Evolutionary conservation across 1,139 yeast species (phyloP), one percentile per base, ranked within the genome.

Genomic region (Yarrowia galli): DNA sequence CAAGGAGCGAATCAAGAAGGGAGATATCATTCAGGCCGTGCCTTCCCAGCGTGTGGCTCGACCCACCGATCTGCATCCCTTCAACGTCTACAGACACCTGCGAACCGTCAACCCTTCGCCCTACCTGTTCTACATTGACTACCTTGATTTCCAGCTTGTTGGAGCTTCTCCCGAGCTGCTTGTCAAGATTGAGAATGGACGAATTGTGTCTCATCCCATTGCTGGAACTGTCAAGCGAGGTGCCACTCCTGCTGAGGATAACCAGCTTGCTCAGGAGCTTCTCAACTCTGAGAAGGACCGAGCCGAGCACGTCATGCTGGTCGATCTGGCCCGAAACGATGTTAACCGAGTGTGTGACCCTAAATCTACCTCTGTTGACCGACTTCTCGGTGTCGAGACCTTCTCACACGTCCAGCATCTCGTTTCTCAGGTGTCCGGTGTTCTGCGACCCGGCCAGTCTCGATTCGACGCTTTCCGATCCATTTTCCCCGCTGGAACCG

Each of bases 401-500:
- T 95, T 95, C 76, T 89, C 97, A n/a, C 99, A 95, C 77, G 99
- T 95, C 49, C 93, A 93, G 89, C 99, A 95, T 79, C 82, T 95
- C 74, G 97, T 93, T 4, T 91, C 97, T 2, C 96, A 95, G 78
- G 98, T 95, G 18, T 89, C 96, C 71, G 99, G 99, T 32, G 92
- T 89, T 2, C 82, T 95, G 73, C 85, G 99, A 75, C 79, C 82
- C 0, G 98, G 86, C 70, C 89, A 91, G 81, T 89, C 96, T 20
- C 84, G 98, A 72, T 95, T 95, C 76, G 99, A 95, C 80, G 99
- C 99, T 0, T 92, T 95, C 79, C 85, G 99, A 77, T 92, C 98
- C 10, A 91, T 95, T 69, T 95, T 95, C 86, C 99, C 99, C 25
- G 99, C 99, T 1, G 99, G 99, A 58, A 95, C 99, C 1, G 98